A percentile compares a stretch with the other conserved stretches of the same genome.
Conservation (phyloP, 495 filamentous ascomycete genomes). For the Daldinia loculata region DNA sequence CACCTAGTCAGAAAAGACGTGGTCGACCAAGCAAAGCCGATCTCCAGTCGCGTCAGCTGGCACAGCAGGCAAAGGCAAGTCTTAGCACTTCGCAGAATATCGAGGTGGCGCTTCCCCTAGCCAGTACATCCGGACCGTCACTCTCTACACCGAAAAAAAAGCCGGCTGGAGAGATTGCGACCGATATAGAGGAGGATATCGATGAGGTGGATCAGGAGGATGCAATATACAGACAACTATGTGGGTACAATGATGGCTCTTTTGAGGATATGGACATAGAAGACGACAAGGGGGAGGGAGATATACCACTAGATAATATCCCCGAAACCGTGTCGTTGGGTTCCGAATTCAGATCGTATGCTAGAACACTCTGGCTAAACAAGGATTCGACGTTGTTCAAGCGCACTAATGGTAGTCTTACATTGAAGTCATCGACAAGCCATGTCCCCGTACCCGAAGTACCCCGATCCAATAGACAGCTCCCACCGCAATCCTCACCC, state of each 20-base stretch:
- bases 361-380: conserved; percentile 27
- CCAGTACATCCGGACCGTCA: conserved; percentile 38
- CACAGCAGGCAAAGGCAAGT: conserved; percentile 30
- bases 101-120: conserved; percentile 28
- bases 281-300: background rate
- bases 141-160: conserved; percentile 47
- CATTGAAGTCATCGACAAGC: conserved; percentile 28
- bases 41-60: conserved; percentile 33
- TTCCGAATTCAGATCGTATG: conserved; percentile 28
- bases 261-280: conserved; percentile 19
- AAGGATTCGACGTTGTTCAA: conserved; percentile 30
- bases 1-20: conserved; percentile 17
- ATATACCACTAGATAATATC: conserved; percentile 18
- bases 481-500: conserved; percentile 10
- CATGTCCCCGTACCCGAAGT: conserved; percentile 29
- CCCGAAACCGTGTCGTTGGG: conserved; percentile 20
- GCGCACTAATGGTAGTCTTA: conserved; percentile 30
- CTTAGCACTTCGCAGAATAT: conserved; percentile 22
- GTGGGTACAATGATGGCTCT: conserved; percentile 11
- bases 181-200: conserved; percentile 36
- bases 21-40: conserved; percentile 46
- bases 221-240: conserved; percentile 37
- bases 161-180: conserved; percentile 6
- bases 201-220: conserved; percentile 34
- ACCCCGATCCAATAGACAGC: conserved; percentile 25